Evolutionary conservation across 169 alveolate genomes (phyloP).

Genomic region (Plasmodium malariae): DNA sequence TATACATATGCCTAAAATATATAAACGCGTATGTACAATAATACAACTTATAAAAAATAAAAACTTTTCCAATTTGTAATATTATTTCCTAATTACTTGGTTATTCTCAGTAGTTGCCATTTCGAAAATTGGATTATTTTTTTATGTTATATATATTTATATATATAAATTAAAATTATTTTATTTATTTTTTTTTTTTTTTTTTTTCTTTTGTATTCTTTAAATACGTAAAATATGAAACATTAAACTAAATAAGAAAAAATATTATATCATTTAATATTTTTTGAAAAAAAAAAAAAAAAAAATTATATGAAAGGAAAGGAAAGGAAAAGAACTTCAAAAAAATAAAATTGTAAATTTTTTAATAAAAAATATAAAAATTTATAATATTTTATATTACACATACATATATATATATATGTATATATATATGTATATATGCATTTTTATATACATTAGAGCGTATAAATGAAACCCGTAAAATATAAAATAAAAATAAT

Average conservation of each 20-base stretch:
- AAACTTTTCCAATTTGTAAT: slow-evolving; percentile 11
- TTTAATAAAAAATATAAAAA: neutral
- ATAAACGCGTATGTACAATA: no score
- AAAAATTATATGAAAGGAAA: slow-evolving; percentile 1
- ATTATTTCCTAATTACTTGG: slow-evolving; percentile 41
- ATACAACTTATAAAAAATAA: no score
- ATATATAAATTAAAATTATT: slow-evolving; percentile 7
- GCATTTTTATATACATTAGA: no score
- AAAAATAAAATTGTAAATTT: slow-evolving; percentile 7
- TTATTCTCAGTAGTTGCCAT: slow-evolving; percentile 69
- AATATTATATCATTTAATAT: neutral
- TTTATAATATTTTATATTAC: no score
- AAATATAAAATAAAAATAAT: no score
- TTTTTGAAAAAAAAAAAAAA: slow-evolving; percentile 21
- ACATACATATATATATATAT: slow-evolving; percentile 11
- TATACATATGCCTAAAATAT: neutral
- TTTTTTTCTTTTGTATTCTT: slow-evolving; percentile 9
- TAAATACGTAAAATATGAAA: slow-evolving; percentile 1
- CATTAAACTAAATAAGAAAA: slow-evolving; percentile 18
- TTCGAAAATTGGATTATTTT: neutral
- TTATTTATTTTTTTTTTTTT: neutral
- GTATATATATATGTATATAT: no score
- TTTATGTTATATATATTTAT: neutral
- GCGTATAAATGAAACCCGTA: no score
- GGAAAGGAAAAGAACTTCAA: neutral